Percentiles rank a stretch among this genome's conserved stretches.
Evolutionary conservation across 2,329 filamentous ascomycete genomes (phyloP).

Genomic region (Cytospora piceae): DNA sequence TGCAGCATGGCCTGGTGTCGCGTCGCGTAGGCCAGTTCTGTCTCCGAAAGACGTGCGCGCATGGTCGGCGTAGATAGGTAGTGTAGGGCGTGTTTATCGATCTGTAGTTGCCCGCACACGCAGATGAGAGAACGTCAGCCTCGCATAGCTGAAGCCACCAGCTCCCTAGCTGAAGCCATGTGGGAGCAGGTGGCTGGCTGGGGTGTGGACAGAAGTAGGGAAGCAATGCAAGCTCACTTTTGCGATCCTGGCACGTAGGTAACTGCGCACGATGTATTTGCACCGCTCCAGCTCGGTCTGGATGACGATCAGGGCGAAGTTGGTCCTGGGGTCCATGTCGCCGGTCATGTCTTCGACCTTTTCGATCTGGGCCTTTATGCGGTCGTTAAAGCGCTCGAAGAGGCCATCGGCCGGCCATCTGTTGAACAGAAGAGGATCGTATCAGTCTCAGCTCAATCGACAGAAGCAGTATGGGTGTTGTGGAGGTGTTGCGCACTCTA

Average conservation of each 20-base stretch:
- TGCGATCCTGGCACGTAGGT: constrained; percentile 80
- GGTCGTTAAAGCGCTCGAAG: constrained; percentile 79
- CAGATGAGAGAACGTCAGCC: constrained; percentile 3
- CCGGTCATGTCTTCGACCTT: constrained; percentile 65
- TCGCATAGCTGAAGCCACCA: not conserved
- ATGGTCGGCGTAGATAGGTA: constrained; percentile 64
- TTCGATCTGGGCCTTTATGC: constrained; percentile 48
- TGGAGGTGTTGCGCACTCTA: constrained; percentile 62
- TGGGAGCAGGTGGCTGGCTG: not conserved
- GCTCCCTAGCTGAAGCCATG: not conserved
- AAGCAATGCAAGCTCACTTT: constrained; percentile 64
- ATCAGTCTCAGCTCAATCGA: not conserved
- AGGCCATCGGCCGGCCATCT: constrained; percentile 72
- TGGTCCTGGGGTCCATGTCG: constrained; percentile 85
- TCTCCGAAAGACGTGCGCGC: constrained; percentile 68
- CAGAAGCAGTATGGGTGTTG: constrained; percentile 32
- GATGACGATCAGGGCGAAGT: constrained; percentile 90
- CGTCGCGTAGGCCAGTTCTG: constrained; percentile 81
- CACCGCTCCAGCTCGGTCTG: constrained; percentile 95
- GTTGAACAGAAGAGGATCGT: not conserved
- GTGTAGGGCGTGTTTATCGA: constrained; percentile 76
- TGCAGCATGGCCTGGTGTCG: constrained; percentile 84
- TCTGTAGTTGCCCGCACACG: constrained; percentile 48
- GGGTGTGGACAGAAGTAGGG: not conserved
- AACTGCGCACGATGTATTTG: constrained; percentile 86